Evolutionary conservation across 1,139 yeast species (phyloP), one percentile per base, ranked within the genome.

Genomic region (Eremothecium coryli): DNA sequence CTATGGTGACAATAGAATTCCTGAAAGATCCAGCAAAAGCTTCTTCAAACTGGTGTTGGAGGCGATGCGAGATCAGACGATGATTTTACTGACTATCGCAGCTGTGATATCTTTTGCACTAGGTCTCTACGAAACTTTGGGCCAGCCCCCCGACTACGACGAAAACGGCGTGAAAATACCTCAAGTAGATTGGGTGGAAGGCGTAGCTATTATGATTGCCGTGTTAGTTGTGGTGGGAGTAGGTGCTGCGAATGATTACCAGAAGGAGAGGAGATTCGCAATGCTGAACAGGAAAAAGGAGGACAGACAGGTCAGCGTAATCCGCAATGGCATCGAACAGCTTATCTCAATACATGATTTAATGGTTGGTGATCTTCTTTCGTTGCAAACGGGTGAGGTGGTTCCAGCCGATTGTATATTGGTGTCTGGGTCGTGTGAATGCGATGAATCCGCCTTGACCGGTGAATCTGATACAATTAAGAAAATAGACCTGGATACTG

Each of bases 181-280:
- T 12, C 73, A 75, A 48, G 90, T 88, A 18, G 94, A 86, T 54
- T 86, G 96, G 96, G 95, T 93, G 32, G 99, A 90, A 64, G 99
- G 99, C 46, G 95, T 88, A 27, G 98, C 98, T 27, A 93, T 93
- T 54, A 71, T 93, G 46, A 82, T 81, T 13, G 99, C 99, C 12
- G 82, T 93, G 18, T 52, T 76, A 7, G 90, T 93, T 41, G 97
- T 93, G 26, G 95, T 93, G 4, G 46, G 84, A 3, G 98, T 93
- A 10, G 95, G 96, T 32, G 93, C 96, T 2, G 81, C 75, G 13
- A 93, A 93, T 58, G 98, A 93, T 60, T 93, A 82, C 65, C 96
- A 90, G 56, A 93, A 93, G 57, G 98, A 93, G 58, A 66, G 86
- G 11, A 98, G 90, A 58, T 93, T 93, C 62, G 85, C 85, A 34